These are phyloP conservation scores for Pseudogymnoascus sp. DNA, from an alignment of 2,329 filamentous ascomycete species.

Conservation along the genomic window DNA sequence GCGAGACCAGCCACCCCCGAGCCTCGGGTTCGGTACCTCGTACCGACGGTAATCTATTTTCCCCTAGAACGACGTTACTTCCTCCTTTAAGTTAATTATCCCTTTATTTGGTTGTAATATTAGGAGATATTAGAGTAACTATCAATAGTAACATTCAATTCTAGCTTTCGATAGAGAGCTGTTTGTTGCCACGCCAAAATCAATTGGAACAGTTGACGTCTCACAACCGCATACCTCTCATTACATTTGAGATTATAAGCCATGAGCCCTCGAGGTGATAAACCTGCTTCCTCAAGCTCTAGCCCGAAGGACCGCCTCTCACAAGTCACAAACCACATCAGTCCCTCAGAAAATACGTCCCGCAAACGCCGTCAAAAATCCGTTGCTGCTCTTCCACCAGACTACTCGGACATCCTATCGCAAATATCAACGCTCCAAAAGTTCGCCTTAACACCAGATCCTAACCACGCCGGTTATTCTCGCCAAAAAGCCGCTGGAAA, in stretches of 20 bases:
- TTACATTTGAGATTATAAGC: not conserved
- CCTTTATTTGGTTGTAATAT: not conserved
- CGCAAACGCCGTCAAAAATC: conserved; percentile 19
- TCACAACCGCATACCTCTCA: not conserved
- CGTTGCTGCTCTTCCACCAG: conserved; percentile 41
- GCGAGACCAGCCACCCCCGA: not conserved
- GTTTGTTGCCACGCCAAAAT: not conserved
- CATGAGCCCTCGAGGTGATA: not conserved
- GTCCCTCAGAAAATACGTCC: conserved; percentile 16
- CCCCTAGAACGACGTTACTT: not conserved
- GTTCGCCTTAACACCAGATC: conserved; percentile 48
- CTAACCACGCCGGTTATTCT: conserved; percentile 49
- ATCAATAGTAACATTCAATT: not conserved
- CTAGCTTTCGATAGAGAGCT: not conserved
- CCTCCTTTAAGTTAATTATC: not conserved
- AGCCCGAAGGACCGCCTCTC: conserved; percentile 25
- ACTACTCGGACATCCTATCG: conserved; percentile 53
- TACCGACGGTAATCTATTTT: not conserved
- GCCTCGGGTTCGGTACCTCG: not conserved
- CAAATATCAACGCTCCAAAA: conserved; percentile 46
- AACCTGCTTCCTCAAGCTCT: not conserved
- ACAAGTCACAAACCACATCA: conserved; percentile 26
- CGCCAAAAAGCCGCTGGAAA: conserved; percentile 58
- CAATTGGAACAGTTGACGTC: not conserved
- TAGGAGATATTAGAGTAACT: not conserved